These are phyloP conservation scores for Penicillium expansum DNA, from an alignment of 2,329 filamentous ascomycete species.

Conservation along the genomic window DNA sequence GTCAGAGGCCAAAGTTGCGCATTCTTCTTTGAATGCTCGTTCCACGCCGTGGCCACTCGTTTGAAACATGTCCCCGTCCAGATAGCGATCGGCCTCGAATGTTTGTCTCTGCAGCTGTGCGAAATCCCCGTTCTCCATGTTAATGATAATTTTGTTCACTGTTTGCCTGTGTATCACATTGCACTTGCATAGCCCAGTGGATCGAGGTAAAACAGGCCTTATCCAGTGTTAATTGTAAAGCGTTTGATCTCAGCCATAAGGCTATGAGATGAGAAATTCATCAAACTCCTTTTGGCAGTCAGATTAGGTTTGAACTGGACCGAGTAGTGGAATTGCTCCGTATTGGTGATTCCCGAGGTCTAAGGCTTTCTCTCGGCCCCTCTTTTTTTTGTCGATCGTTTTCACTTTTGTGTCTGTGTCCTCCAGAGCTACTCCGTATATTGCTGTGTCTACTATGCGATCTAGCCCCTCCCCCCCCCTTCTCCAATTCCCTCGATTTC, in stretches of 20 bases:
- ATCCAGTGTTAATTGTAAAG: neutral
- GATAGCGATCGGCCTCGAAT: constrained; percentile 8
- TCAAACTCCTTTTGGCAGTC: neutral
- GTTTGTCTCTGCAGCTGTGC: constrained; percentile 2
- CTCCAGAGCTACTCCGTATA: neutral
- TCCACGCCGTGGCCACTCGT: constrained; percentile 1
- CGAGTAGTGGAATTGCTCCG: neutral
- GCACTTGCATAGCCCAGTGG: constrained; percentile 1
- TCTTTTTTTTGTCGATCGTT: constrained; percentile 1
- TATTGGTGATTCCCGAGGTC: too few species aligned
- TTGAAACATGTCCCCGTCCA: constrained; percentile 3
- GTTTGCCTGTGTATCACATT: constrained; percentile 4
- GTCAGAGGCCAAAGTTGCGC: neutral
- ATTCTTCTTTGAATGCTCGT: constrained; percentile 1
- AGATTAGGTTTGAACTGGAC: constrained; percentile 5
- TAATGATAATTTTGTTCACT: neutral
- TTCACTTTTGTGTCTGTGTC: neutral
- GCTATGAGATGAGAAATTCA: neutral
- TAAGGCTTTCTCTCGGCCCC: neutral
- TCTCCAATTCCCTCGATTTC: neutral
- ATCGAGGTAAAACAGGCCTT: neutral
- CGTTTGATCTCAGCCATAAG: constrained; percentile 3
- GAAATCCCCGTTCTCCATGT: neutral
- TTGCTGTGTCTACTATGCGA: constrained; percentile 11
- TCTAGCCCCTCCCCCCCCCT: neutral